Base-by-base conservation (phyloP, 192 early-diverging fungal genomes). In the Podila epigama region DNA sequence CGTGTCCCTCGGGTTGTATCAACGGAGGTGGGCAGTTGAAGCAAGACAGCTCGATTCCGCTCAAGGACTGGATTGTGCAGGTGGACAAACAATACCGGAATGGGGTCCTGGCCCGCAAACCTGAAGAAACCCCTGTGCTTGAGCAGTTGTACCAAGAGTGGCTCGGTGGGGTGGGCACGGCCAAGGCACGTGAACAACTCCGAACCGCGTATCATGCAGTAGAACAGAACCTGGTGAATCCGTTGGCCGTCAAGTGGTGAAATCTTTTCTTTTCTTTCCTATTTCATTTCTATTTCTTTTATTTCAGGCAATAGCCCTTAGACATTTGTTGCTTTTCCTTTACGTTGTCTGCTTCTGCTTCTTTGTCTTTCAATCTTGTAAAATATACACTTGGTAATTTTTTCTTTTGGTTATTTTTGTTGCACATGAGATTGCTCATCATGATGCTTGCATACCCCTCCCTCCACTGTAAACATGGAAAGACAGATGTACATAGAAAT, bases 11-110 rank as follows among this genome's bases (percentile, higher is more conserved):
- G 20, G 98, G 95, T 10, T 99, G 98, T 83, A 94, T 96, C 36
- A 98, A 99, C 66, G 98, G 98, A 18, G 98, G 98, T 56, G 98
- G 98, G 8, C 98, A 99, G 79, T 63, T 96, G 20, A 91, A 92
- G 66, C 85, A 82, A 33, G 70, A 79, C 40, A 79, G 80, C 29
- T 68, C 81, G 0, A 80, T 84, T 0, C 82, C 86, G 15, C 84
- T 88, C 35, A 94, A 94, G 66, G 90, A 92, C 33, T 94, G 92
- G 92, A 89, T 95, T 10, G 58, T 67, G 0, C 80, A 85, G 42
- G 89, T 91, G 0, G 93, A 97, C 60, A 72, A 64, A 39, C 84
- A 84, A 16, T 97, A 97, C 64, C 68, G 75, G 13, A 83, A 82
- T 18, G 82, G 86, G 11, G 83, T 69, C 10, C 35, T 77, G 36